These are phyloP conservation scores for Fusarium sulawesiense DNA, from an alignment of 2,329 filamentous ascomycete species.

Conservation along the genomic window DNA sequence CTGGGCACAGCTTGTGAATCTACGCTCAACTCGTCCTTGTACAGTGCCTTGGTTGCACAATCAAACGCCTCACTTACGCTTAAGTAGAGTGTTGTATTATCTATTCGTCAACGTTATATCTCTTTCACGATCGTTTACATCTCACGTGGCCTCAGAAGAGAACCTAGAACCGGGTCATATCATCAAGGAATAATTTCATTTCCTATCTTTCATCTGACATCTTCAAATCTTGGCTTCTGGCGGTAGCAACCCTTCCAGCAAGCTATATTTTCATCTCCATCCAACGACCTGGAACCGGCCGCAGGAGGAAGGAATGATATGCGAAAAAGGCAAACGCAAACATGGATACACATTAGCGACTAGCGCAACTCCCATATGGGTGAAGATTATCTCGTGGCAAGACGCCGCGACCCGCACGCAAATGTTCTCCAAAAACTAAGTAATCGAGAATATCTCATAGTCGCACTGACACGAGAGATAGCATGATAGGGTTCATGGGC, in stretches of 20 bases:
- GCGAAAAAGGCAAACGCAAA: conserved; percentile 40
- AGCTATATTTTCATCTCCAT: conserved; percentile 33
- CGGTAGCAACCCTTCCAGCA: conserved; percentile 16
- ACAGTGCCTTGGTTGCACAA: not conserved
- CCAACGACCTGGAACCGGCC: conserved; percentile 42
- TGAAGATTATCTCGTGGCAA: conserved; percentile 24
- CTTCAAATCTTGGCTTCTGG: conserved; percentile 38
- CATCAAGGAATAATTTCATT: conserved; percentile 42
- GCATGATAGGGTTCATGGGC: conserved; percentile 32
- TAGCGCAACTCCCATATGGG: conserved; percentile 33
- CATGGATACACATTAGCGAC: conserved; percentile 48
- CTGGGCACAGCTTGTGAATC: not conserved
- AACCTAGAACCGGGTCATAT: not conserved
- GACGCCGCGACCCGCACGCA: conserved; percentile 32
- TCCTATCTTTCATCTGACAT: conserved; percentile 43
- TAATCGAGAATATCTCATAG: conserved; percentile 17
- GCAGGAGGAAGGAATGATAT: conserved; percentile 39
- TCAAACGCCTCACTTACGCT: not conserved
- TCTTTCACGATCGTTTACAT: not conserved
- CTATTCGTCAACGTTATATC: not conserved
- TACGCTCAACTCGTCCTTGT: not conserved
- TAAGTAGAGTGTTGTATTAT: not conserved
- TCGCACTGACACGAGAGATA: conserved; percentile 29
- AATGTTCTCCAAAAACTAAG: conserved; percentile 11
- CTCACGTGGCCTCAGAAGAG: not conserved